Evolutionary conservation across 139 green algal species (phyloP).

Genomic region (Nannochloris sp.): DNA sequence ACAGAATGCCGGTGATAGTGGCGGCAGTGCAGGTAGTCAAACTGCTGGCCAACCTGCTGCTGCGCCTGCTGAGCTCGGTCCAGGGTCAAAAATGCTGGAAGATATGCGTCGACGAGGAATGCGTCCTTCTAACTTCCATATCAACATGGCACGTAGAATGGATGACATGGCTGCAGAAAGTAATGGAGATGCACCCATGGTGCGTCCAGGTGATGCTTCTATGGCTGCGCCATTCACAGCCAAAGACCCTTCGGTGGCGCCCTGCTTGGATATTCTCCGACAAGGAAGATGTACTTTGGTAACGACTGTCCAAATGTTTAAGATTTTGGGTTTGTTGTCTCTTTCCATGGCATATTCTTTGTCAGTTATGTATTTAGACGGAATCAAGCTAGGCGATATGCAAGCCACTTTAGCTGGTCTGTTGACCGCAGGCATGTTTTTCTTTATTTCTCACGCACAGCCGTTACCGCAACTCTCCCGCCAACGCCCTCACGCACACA

Average conservation of each 20-base stretch:
- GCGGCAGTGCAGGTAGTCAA: not conserved
- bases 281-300: constrained; percentile 89
- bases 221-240: constrained; percentile 91
- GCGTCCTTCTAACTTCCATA: constrained; percentile 36
- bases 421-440: constrained; percentile 85
- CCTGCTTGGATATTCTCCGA: constrained; percentile 82
- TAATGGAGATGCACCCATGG: constrained; percentile 32
- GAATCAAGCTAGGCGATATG: constrained; percentile 81
- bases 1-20: constrained; percentile 2
- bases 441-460: constrained; percentile 89
- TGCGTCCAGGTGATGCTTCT: constrained; percentile 79
- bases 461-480: constrained; percentile 66
- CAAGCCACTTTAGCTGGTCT: constrained; percentile 78
- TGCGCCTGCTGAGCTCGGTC: not conserved
- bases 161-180: constrained; percentile 54
- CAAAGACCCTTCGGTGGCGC: constrained; percentile 62
- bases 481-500: constrained; percentile 78
- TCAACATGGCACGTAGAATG: constrained; percentile 63
- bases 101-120: constrained; percentile 36
- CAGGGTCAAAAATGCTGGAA: constrained; percentile 50
- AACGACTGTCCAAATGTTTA: constrained; percentile 98
- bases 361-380: constrained; percentile 87
- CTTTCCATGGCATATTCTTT: constrained; percentile 88
- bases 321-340: constrained; percentile 96
- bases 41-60: not conserved